Percentiles rank a stretch among this genome's conserved stretches.
These are phyloP conservation scores for Colletotrichum liriopes DNA, from an alignment of 2,329 filamentous ascomycete genomes.

Conservation along the genomic window DNA sequence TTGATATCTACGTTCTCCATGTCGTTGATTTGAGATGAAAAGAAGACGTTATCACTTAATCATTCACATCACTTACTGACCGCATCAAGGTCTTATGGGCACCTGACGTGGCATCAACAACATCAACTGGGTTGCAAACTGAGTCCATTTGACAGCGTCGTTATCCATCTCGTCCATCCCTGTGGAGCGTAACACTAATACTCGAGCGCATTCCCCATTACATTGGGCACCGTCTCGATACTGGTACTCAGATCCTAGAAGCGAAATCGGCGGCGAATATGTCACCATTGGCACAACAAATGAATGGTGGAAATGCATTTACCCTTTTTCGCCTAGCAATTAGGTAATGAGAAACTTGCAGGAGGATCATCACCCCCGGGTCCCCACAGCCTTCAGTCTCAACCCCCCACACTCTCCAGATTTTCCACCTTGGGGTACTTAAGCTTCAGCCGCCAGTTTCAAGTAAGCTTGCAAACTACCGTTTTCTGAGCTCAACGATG, in stretches of 20 bases:
- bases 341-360: conserved; percentile 29
- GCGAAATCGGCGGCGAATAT: neutral
- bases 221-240: neutral
- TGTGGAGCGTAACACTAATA: too few relatives aligned
- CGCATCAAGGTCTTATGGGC: too few relatives aligned
- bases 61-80: too few relatives aligned
- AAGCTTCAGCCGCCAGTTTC: conserved; percentile 3
- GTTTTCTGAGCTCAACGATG: neutral
- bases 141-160: too few relatives aligned
- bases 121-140: too few relatives aligned
- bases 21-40: too few relatives aligned
- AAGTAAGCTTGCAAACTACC: neutral
- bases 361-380: conserved; percentile 11
- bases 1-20: too few relatives aligned
- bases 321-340: conserved; percentile 23
- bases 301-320: conserved; percentile 40
- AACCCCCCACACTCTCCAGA: conserved; percentile 9
- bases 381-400: conserved; percentile 13
- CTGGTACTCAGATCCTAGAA: neutral
- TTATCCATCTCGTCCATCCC: too few relatives aligned
- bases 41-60: too few relatives aligned
- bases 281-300: neutral
- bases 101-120: too few relatives aligned
- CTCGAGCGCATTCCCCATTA: too few relatives aligned
- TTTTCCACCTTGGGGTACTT: conserved; percentile 11